Percentiles rank a stretch among this genome's conserved stretches.
phyloP scores from a whole-genome alignment of 441 rosid genomes.

The Sinapis alba region DNA sequence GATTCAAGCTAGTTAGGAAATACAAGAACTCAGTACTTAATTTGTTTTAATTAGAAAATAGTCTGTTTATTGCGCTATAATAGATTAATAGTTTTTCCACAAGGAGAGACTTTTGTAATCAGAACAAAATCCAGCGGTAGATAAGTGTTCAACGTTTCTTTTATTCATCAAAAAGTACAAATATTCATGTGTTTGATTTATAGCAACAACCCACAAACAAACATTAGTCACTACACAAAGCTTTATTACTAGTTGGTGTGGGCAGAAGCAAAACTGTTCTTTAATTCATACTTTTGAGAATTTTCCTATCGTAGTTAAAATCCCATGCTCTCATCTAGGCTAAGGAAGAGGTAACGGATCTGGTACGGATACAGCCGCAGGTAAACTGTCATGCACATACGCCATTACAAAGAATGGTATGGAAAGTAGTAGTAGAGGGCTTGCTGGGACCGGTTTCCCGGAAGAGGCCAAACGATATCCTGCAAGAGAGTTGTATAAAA shows the following conservation, averaged over 20 bases:
- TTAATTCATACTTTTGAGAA: not conserved
- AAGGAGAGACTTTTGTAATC: not conserved
- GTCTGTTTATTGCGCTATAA: not conserved
- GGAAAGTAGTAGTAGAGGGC: too few species aligned
- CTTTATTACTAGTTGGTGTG: conserved; percentile 22
- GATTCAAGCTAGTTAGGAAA: conserved; percentile 14
- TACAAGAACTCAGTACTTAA: not conserved
- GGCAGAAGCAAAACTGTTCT: conserved; percentile 14
- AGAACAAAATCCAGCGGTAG: not conserved
- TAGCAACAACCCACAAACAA: conserved; percentile 14
- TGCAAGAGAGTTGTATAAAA: too few species aligned
- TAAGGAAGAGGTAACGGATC: conserved; percentile 33
- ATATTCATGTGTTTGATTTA: not conserved
- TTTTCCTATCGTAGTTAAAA: not conserved
- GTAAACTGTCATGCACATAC: conserved; percentile 36
- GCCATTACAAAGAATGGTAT: conserved; percentile 40
- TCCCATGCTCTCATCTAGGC: conserved; percentile 15
- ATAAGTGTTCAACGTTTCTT: not conserved
- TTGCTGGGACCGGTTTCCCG: too few species aligned
- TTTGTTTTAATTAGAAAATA: conserved; percentile 12
- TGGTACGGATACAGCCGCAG: not conserved
- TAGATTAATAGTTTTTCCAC: not conserved
- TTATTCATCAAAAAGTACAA: not conserved
- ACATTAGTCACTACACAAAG: conserved; percentile 16
- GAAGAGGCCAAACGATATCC: too few species aligned